Evolutionary conservation across 768 basidiomycete species (phyloP).

Genomic region (Pisolithus tinctorius): DNA sequence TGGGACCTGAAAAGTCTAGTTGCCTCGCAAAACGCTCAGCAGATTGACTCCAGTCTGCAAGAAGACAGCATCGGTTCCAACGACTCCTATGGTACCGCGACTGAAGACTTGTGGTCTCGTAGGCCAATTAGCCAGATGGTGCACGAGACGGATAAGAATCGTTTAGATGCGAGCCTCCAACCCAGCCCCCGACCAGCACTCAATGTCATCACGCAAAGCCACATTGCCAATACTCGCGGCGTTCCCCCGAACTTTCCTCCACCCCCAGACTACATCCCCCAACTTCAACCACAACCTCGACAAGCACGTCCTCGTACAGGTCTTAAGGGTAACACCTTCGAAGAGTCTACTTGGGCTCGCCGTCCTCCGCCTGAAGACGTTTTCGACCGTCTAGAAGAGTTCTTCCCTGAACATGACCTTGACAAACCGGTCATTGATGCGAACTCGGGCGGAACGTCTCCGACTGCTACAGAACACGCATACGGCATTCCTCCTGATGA

Average conservation of each 20-base stretch:
- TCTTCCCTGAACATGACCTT: conserved; percentile 94
- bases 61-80: conserved; percentile 17
- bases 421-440: conserved; percentile 94
- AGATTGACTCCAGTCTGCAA: conserved; percentile 8
- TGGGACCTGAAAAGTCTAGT: conserved; percentile 21
- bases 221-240: conserved; percentile 10
- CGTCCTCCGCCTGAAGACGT: conserved; percentile 91
- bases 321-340: conserved; percentile 49
- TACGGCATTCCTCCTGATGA: conserved; percentile 31
- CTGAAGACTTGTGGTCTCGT: conserved; percentile 26
- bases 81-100: conserved; percentile 26
- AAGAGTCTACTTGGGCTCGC: conserved; percentile 77
- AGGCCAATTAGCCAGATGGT: conserved; percentile 25
- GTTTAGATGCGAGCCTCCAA: conserved; percentile 10
- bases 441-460: conserved; percentile 71
- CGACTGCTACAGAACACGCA: conserved; percentile 52
- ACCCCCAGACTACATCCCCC: conserved; percentile 12
- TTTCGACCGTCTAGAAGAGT: conserved; percentile 86
- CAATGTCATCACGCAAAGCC: conserved; percentile 23
- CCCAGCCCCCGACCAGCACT: conserved; percentile 22
- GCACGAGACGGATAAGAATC: conserved; percentile 11
- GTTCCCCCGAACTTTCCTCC: conserved; percentile 15
- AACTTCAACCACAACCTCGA: conserved; percentile 9
- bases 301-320: conserved; percentile 24
- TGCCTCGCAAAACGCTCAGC: conserved; percentile 12